phyloP scores from a whole-genome alignment of 1,139 yeast genomes.

The Geotrichum bryndzae region DNA sequence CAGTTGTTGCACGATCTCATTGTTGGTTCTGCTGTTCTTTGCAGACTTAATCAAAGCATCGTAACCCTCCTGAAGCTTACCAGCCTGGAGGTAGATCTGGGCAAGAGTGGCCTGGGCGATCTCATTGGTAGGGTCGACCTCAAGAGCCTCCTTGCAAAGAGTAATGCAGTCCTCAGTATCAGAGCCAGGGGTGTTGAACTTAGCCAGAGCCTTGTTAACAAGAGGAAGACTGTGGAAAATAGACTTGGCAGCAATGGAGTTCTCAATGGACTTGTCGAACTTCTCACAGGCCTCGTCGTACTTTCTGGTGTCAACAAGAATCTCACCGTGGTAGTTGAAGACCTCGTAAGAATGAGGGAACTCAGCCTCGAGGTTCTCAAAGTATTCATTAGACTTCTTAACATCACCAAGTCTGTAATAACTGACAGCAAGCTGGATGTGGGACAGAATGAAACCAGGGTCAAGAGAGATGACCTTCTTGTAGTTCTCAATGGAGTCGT shows the following conservation, averaged over 20 bases:
- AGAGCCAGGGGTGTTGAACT: conserved; percentile 33
- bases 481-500: conserved; percentile 69
- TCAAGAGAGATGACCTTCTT: conserved; percentile 69
- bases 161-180: conserved; percentile 52
- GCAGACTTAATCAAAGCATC: conserved; percentile 76
- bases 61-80: conserved; percentile 77
- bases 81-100: conserved; percentile 80
- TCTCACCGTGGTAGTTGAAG: conserved; percentile 94
- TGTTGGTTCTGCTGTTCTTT: conserved; percentile 70
- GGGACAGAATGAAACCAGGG: conserved; percentile 73
- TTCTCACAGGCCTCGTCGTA: conserved; percentile 68
- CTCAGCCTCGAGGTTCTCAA: conserved; percentile 64
- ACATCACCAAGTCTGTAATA: conserved; percentile 74
- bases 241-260: conserved; percentile 39
- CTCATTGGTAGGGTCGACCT: conserved; percentile 80
- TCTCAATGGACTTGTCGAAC: conserved; percentile 79
- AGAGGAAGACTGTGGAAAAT: conserved; percentile 87
- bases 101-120: conserved; percentile 86
- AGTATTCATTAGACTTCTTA: conserved; percentile 57
- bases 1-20: conserved; percentile 87
- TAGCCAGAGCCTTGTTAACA: conserved; percentile 75
- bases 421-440: conserved; percentile 89
- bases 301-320: conserved; percentile 76
- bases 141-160: conserved; percentile 69
- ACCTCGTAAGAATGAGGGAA: conserved; percentile 89